Conservation (phyloP, 345 rosid species). For the Arabidopsis arenosa region DNA sequence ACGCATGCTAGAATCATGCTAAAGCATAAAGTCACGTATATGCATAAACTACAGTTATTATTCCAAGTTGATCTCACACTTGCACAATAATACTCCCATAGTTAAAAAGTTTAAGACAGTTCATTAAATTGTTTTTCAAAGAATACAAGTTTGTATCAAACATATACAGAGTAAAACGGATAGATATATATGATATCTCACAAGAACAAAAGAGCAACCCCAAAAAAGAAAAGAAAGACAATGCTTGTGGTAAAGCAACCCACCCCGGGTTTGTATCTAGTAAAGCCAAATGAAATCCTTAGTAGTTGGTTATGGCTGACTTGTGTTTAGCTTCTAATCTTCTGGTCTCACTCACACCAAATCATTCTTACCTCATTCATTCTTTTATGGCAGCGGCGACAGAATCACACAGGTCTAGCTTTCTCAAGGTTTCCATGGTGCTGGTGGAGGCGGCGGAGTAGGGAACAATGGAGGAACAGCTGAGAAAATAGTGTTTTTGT, state of each 20-base stretch:
- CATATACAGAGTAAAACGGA: constrained; percentile 43
- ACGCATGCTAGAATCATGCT: background rate
- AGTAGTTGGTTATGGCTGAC: constrained; percentile 40
- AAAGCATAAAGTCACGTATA: background rate
- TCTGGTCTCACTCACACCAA: constrained; percentile 30
- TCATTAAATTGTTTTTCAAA: constrained; percentile 24
- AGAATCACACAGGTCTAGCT: constrained; percentile 21
- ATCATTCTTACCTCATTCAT: constrained; percentile 23
- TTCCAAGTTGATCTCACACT: background rate
- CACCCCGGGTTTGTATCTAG: constrained; percentile 32
- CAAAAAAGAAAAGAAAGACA: background rate
- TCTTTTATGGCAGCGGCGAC: constrained; percentile 11
- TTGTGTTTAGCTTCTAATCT: constrained; percentile 32
- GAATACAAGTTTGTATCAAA: constrained; percentile 45
- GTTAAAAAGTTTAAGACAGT: constrained; percentile 19
- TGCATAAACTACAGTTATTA: too few relatives aligned
- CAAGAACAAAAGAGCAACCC: constrained; percentile 40
- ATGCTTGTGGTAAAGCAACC: constrained; percentile 29
- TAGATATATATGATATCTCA: constrained; percentile 36
- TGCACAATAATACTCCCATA: background rate
- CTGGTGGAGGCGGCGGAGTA: constrained; percentile 96
- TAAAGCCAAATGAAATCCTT: constrained; percentile 41
- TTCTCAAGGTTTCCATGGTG: constrained; percentile 93
- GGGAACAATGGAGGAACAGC: constrained; percentile 97
- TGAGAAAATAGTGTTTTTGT: constrained; percentile 93